A percentile compares a stretch with the other conserved stretches of the same genome.
phyloP scores from a whole-genome alignment of 148 eudicot genomes.

The Amaranthus cruentus region DNA sequence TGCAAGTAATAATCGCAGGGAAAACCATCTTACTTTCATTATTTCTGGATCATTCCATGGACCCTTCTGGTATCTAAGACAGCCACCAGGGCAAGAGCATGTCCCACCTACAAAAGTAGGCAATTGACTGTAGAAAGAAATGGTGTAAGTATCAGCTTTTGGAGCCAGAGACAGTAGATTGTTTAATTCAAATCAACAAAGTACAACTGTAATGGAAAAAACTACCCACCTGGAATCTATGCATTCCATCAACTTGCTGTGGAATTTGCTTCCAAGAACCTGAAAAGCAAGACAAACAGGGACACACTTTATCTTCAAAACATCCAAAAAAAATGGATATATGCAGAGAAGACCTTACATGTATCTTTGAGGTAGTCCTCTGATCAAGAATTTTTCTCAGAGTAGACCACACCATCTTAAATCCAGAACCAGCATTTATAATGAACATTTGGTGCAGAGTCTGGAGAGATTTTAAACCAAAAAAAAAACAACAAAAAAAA shows the following conservation, averaged over 20 bases:
- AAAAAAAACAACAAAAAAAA: background rate
- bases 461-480: constrained; percentile 33
- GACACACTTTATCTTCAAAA: constrained; percentile 5
- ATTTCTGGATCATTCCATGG: constrained; percentile 92
- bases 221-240: constrained; percentile 60
- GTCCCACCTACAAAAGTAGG: constrained; percentile 91
- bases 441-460: constrained; percentile 89
- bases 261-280: constrained; percentile 84
- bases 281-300: constrained; percentile 27
- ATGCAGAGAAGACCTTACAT: constrained; percentile 39
- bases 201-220: constrained; percentile 10
- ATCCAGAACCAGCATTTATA: constrained; percentile 90
- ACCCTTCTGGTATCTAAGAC: constrained; percentile 83
- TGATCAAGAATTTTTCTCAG: constrained; percentile 85
- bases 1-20: background rate
- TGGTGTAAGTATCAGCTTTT: constrained; percentile 17
- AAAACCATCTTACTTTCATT: constrained; percentile 58
- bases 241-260: constrained; percentile 59
- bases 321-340: background rate
- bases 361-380: constrained; percentile 77
- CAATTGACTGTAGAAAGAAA: constrained; percentile 60
- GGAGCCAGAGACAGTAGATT: constrained; percentile 3
- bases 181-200: constrained; percentile 13
- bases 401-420: constrained; percentile 75
- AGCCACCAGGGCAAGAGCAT: constrained; percentile 85